These are phyloP conservation scores for Cucumis cinereus DNA, from an alignment of 306 rosid genomes.

Conservation along the genomic window DNA sequence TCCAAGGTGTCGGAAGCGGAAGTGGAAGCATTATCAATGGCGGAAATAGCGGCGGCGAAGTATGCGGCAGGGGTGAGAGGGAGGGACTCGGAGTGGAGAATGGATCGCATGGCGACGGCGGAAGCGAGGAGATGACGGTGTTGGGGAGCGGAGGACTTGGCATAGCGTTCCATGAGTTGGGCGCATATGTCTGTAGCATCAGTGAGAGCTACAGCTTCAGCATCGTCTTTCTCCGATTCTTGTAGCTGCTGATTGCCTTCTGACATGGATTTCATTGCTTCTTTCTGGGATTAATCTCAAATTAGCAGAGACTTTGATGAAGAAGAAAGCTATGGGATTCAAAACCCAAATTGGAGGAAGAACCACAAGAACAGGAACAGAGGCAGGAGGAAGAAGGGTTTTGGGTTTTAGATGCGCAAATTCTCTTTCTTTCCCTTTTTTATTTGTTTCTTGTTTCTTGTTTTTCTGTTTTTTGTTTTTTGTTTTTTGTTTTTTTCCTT, in stretches of 20 bases:
- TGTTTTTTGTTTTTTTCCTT: neutral
- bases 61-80: constrained; percentile 59
- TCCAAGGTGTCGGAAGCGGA: constrained; percentile 29
- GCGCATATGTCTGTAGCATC: constrained; percentile 56
- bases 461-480: too few relatives aligned
- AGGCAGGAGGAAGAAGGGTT: neutral
- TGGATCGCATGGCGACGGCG: constrained; percentile 64
- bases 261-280: constrained; percentile 27
- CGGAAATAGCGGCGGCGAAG: constrained; percentile 55
- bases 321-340: neutral
- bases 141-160: constrained; percentile 71
- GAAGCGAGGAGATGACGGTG: constrained; percentile 85
- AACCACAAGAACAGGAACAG: neutral
- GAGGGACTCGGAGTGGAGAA: constrained; percentile 53
- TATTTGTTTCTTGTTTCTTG: too few relatives aligned
- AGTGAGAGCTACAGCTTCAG: constrained; percentile 22
- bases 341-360: neutral
- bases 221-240: constrained; percentile 10
- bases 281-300: neutral
- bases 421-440: neutral
- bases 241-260: constrained; percentile 14
- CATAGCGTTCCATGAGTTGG: constrained; percentile 84
- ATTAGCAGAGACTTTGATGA: neutral
- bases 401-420: neutral
- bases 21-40: constrained; percentile 28